phyloP scores from a whole-genome alignment of 176 grass and related monocot species.

The Raddia distichophylla region DNA sequence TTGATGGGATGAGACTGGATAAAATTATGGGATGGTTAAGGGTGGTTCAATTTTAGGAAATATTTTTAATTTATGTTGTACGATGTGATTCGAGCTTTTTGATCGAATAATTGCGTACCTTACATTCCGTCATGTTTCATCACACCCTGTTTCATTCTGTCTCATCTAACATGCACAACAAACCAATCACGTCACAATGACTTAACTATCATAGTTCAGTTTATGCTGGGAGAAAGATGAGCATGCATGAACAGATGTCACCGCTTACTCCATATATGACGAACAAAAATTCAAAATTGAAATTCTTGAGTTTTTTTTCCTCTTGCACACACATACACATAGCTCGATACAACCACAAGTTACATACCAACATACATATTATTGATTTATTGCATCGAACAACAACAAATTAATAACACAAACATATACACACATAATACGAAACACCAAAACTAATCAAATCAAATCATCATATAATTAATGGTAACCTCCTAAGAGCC shows the following conservation, averaged over 20 bases:
- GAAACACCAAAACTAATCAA: slow-evolving; percentile 49
- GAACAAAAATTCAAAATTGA: slow-evolving; percentile 12
- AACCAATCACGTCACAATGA: not conserved
- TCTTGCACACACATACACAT: slow-evolving; percentile 1
- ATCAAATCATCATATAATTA: slow-evolving; percentile 19
- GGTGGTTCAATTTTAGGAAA: too few species aligned
- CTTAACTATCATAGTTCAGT: not conserved
- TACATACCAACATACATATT: slow-evolving; percentile 35
- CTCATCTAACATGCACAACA: too few species aligned
- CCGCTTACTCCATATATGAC: not conserved
- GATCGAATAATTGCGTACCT: too few species aligned
- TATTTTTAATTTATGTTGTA: too few species aligned
- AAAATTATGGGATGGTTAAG: too few species aligned
- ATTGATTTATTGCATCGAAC: slow-evolving; percentile 52
- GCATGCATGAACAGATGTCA: slow-evolving; percentile 24
- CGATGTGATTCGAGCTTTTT: too few species aligned
- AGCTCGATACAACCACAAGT: slow-evolving; percentile 7
- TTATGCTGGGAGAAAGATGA: slow-evolving; percentile 1
- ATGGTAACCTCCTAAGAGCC: slow-evolving; percentile 7
- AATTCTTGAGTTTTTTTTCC: slow-evolving; percentile 10
- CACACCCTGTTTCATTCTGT: too few species aligned
- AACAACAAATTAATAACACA: slow-evolving; percentile 44
- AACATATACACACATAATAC: slow-evolving; percentile 40
- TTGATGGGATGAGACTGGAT: too few species aligned
- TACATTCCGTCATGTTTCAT: too few species aligned